These are phyloP conservation scores for Scytalidium sp. DNA, from an alignment of 2,329 filamentous ascomycete genomes.

Conservation along the genomic window DNA sequence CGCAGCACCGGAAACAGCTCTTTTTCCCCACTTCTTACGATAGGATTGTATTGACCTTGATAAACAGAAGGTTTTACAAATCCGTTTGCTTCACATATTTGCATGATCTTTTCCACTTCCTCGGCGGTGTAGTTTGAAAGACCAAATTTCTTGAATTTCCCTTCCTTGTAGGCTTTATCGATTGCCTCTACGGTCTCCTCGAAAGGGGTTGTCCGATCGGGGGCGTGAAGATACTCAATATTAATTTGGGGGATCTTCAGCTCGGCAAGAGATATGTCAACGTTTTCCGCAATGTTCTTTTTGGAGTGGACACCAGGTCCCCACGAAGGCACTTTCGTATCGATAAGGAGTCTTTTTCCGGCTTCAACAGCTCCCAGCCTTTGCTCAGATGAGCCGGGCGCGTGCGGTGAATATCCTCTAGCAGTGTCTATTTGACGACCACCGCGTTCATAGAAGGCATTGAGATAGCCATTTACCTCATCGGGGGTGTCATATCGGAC, in stretches of 20 bases:
- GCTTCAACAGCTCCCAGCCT: background rate
- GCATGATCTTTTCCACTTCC: slow-evolving; percentile 78
- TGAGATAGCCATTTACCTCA: background rate
- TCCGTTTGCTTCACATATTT: slow-evolving; percentile 70
- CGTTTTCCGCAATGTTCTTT: background rate
- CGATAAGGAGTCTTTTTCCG: background rate
- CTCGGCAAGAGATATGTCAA: background rate
- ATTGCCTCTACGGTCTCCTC: slow-evolving; percentile 72
- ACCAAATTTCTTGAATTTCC: slow-evolving; percentile 77
- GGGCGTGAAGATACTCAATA: slow-evolving; percentile 61
- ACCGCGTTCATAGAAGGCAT: background rate
- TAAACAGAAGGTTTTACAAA: slow-evolving; percentile 80
- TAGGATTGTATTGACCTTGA: slow-evolving; percentile 82
- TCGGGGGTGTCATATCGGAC: background rate
- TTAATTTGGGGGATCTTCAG: background rate
- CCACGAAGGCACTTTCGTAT: background rate
- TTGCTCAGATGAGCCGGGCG: background rate
- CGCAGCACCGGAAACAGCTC: slow-evolving; percentile 70
- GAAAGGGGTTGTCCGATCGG: slow-evolving; percentile 65
- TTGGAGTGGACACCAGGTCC: background rate
- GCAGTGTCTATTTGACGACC: background rate
- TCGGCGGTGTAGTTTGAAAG: slow-evolving; percentile 80
- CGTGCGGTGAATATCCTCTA: too few species aligned
- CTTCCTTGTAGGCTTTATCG: slow-evolving; percentile 72
- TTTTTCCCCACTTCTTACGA: slow-evolving; percentile 69